Evolutionary conservation across 305 asterid species (phyloP), one percentile per base, ranked within the genome.

Genomic region (Fraxinus platypoda): DNA sequence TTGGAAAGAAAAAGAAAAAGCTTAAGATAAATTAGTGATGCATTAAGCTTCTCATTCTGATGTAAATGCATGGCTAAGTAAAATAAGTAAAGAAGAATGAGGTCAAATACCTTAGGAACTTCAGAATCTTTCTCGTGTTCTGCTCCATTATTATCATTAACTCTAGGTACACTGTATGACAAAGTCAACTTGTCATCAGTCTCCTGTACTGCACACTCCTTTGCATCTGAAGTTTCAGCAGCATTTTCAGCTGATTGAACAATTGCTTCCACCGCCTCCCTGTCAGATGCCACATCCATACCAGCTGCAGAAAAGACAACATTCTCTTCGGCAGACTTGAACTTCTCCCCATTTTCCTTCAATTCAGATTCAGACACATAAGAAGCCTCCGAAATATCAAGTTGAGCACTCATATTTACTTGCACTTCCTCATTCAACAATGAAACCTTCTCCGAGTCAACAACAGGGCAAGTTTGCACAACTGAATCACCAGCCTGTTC

Each of bases 91-190:
- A 46, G 4, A 9, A 59, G 35, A 78, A 72, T 30, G 43, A 62
- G 54, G 34, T 77, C 84, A 11, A 79, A 81, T 73, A 87, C 88
- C 89, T 87, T 82, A 74, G 90, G 80, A 83, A 84, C 88, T 77
- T 81, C 84, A 82, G 87, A 77, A 79, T 85, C 86, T 79, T 89
- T 88, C 38, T 74, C 46, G 66, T 54, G 43, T 49, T 82, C 88
- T 12, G 84, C 91, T 68, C 71, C 84, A 79, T 72, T 74, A 68
- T 83, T 85, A 74, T 72, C 78, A 83, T 80, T 80, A 62, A 76
- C 81, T 85, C 41, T 37, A 37, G 87, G 84, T 23, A 75, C 81
- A 87, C 83, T 74, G 70, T 78, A 73, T 0, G 92, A 86, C 57
- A 81, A 43, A 8, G 77, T 79, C 86, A 88, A 79, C 33, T 77